Conservation (phyloP, 169 alveolate genomes). For the Cryptosporidium andersoni region DNA sequence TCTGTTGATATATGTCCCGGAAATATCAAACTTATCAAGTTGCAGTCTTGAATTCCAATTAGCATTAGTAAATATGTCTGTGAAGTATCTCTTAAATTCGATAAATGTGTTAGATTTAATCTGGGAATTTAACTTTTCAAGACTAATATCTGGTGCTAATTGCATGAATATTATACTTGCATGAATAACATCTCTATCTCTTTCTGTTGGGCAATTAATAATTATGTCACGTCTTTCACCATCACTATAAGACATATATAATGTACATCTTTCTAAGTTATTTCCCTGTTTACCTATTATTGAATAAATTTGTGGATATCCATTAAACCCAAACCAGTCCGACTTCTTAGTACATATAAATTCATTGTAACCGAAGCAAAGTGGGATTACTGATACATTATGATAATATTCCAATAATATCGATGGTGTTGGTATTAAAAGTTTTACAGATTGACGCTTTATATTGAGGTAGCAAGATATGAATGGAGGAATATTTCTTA, state of each 20-base stretch:
- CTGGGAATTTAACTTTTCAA: slow-evolving; percentile 33
- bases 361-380: slow-evolving; percentile 48
- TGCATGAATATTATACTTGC: slow-evolving; percentile 35
- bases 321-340: slow-evolving; percentile 66
- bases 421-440: slow-evolving; percentile 61
- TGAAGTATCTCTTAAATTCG: slow-evolving; percentile 32
- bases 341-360: slow-evolving; percentile 45
- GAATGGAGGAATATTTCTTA: slow-evolving; percentile 24
- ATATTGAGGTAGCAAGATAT: slow-evolving; percentile 46
- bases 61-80: slow-evolving; percentile 5
- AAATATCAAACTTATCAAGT: not conserved
- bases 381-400: slow-evolving; percentile 26
- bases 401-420: slow-evolving; percentile 4
- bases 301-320: slow-evolving; percentile 24
- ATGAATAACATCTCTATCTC: slow-evolving; percentile 21
- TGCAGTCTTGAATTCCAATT: slow-evolving; percentile 46
- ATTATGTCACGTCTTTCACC: slow-evolving; percentile 36
- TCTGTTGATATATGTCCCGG: slow-evolving; percentile 48
- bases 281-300: slow-evolving; percentile 52
- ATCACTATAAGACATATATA: slow-evolving; percentile 19
- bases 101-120: slow-evolving; percentile 9
- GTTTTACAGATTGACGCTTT: slow-evolving; percentile 19
- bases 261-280: slow-evolving; percentile 21
- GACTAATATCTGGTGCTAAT: slow-evolving; percentile 39
- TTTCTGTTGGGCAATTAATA: slow-evolving; percentile 13